Evolutionary conservation across 768 basidiomycete genomes (phyloP), one percentile per base, ranked within the genome.

Genomic region (Naganishia onofrii): DNA sequence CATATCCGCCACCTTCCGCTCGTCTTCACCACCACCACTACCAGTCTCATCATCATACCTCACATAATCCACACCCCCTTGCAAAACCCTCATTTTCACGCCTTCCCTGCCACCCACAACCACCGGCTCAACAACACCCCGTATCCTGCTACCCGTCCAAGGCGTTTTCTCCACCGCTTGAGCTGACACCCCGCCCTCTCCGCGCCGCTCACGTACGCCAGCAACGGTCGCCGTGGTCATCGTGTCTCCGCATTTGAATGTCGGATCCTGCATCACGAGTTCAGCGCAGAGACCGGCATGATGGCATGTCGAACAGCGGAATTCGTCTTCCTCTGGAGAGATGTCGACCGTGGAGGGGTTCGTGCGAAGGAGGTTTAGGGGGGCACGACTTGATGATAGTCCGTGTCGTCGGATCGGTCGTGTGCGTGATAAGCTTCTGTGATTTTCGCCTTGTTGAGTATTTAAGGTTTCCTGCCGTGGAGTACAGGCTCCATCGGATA

Each of bases 221-320:
- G 36, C 12, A 23, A 36, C 38, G 15, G 26, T 13, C 3, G 36
- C 15, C 5, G 34, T 36, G 26, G 60, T 44, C n/a, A 63, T 63
- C 38, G 60, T 63, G 26, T 63, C 26, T 42, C 60, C 60, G 60
- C 60, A 63, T 44, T 26, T n/a, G 23, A 63, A 63, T 2, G 38
- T 28, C 5, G 60, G 26, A 29, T 46, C 60, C 26, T 63, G 13
- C 38, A 63, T 63, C 23, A 63, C n/a, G 15, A 63, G 42, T 5
- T 63, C 60, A 7, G 60, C 60, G 38, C 60, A 63, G 29, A 63
- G 38, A 23, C 60, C 60, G n/a, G 60, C 36, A 63, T 63, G 60
- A 29, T 63, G 32, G 60, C 60, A 63, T 29, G 60, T 63, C 23
- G 28, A 13, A 42, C 60, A 63, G 6, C 60, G 60, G 32, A 63